Conservation (phyloP, 306 rosid species). For the Fagus crenata region DNA sequence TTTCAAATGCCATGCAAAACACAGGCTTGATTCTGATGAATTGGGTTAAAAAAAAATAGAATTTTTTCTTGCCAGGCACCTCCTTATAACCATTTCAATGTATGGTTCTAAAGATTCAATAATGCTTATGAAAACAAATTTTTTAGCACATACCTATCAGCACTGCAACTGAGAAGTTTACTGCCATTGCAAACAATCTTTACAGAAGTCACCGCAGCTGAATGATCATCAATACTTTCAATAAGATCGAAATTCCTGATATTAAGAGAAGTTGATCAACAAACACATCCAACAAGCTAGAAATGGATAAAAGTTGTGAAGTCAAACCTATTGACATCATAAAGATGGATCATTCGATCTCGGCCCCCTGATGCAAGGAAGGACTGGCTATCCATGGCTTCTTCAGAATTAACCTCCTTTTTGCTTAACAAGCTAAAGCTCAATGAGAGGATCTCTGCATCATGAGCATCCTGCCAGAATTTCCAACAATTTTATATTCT, state of each 20-base stretch:
- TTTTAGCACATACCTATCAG: conserved; percentile 55
- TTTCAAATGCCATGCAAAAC: conserved; percentile 5
- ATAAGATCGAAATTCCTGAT: conserved; percentile 72
- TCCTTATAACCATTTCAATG: background rate
- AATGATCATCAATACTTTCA: conserved; percentile 61
- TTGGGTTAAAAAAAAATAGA: background rate
- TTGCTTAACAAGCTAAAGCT: conserved; percentile 50
- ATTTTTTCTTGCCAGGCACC: background rate
- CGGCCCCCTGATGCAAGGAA: conserved; percentile 73
- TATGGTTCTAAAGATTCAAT: background rate
- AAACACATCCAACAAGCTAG: conserved; percentile 21
- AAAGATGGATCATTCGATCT: conserved; percentile 68
- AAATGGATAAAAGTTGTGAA: conserved; percentile 19
- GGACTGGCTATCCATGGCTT: conserved; percentile 32
- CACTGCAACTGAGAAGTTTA: conserved; percentile 68
- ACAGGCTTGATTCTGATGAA: background rate
- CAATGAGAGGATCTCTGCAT: conserved; percentile 71
- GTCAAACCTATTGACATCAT: conserved; percentile 62
- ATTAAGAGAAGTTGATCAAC: conserved; percentile 30
- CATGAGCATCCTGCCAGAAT: conserved; percentile 69
- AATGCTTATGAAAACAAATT: conserved; percentile 26
- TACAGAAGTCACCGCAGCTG: conserved; percentile 71
- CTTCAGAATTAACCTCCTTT: conserved; percentile 30
- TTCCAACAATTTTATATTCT: background rate
- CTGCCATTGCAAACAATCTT: conserved; percentile 46